Base-by-base conservation (phyloP, 2,329 filamentous ascomycete species). In the Juglanconis sp. region DNA sequence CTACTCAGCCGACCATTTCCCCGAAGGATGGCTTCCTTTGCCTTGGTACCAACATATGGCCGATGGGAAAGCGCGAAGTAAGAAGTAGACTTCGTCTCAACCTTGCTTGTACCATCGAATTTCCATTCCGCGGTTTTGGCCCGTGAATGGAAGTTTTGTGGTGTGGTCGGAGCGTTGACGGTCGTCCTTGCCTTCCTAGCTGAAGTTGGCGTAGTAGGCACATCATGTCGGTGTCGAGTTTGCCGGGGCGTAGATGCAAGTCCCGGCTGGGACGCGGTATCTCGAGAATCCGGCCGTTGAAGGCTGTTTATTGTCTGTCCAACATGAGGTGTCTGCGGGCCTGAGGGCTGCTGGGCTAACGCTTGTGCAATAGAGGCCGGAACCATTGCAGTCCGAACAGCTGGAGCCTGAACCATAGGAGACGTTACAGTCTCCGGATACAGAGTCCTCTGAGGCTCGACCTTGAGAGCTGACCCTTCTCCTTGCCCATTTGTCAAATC, bases 1-100 rank as follows among this genome's bases (percentile, higher is more conserved):
- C 51, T 55, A 13, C 66, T 40, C 4, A 68, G 50, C 17, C 58
- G 56, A 4, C 63, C 62, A 6, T 62, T 57, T 3, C 66, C 65
- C 1, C 53, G 62, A 7, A 67, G 3, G 0, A 72, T 59, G 0
- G 52, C 61, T 1, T 61, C 34, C 36, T 68, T 66, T n/a, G 65
- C 57, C 3, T 60, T 57, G 0, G 61, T 61, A 5, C 63, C 48
- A 0, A 67, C 34, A 13, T 74, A 74, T 1, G 72, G 72, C 0
- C 65, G 68, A 11, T 53, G 56, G 8, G 38, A 8, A 10, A 64
- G 31, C 2, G 62, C 51, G 34, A 62, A 62, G 53, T 49, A 64
- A 2, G 50, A 50, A 3, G 52, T 53, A 4, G 34, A n/a, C 8
- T 40, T 58, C 34, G 58, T 60, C 34, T 35, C 49, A 8, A 57